Base-by-base conservation (phyloP, 345 rosid genomes). In the Boechera divaricarpa region DNA sequence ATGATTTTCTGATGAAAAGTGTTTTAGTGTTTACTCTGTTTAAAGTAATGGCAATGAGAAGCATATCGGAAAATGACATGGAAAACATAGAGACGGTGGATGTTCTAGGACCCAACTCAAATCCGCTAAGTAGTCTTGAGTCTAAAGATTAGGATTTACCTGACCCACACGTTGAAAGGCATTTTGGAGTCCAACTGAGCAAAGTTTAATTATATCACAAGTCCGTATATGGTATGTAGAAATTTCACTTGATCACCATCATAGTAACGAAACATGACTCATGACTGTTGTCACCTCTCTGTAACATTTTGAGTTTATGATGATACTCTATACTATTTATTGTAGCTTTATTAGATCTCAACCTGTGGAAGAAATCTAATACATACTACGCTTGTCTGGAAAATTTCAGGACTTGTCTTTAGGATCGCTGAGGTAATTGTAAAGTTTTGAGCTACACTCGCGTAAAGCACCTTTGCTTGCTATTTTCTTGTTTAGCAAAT, bases 401-500 rank as follows among this genome's bases (percentile, higher is more conserved):
- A 56, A 45, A 18, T 57, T 57, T 58, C 26, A 58, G 41, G 39
- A 64, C 18, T 21, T 63, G 44, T 28, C 45, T 44, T 33, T 10
- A 56, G 31, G 49, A 64, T 64, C 64, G 32, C 64, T 15, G 55
- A 61, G 41, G 41, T 5, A 18, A 42, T 4, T 42, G 31, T 29
- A n/a, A 35, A 16, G 12, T 26, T 49, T 62, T 51, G 18, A 38
- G 69, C 31, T 49, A 61, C 18, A 29, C 31, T 28, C 38, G 49
- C 61, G 44, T 32, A 74, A 18, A 70, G 63, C 55, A 63, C n/a
- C 15, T 52, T 31, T 1, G 42, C 58, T 31, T 51, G 26, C 10
- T 71, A 52, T 41, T 73, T 63, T 39, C 24, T 63, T 52, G 54
- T 61, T 63, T 52, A 29, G 63, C 24, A 73, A 18, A 12, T 51